Conservation (phyloP, 805 yeast species). For the Yarrowia hollandica region DNA sequence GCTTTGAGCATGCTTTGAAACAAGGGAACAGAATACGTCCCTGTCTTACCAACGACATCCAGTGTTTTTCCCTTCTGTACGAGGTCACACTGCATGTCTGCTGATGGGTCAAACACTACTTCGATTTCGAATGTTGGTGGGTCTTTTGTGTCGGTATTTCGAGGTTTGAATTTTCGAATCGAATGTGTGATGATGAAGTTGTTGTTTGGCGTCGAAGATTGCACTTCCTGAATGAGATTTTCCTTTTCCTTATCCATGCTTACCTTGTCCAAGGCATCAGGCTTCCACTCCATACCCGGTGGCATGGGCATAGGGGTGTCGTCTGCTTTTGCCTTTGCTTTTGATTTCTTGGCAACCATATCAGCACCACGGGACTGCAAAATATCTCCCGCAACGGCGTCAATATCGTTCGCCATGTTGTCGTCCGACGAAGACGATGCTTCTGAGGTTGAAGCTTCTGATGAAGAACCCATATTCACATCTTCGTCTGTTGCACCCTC, state of each 20-base stretch:
- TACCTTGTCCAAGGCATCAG: constrained; percentile 20
- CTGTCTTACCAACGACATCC: neutral
- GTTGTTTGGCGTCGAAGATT: constrained; percentile 15
- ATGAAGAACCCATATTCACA: constrained; percentile 6
- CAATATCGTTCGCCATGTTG: constrained; percentile 20
- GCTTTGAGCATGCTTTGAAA: constrained; percentile 19
- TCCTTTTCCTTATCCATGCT: constrained; percentile 1
- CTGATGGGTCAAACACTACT: constrained; percentile 2
- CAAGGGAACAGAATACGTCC: neutral
- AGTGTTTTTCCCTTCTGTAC: constrained; percentile 1
- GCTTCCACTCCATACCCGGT: constrained; percentile 27
- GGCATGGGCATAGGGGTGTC: constrained; percentile 21
- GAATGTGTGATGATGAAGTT: constrained; percentile 18
- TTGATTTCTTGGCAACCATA: neutral
- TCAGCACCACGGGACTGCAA: constrained; percentile 13
- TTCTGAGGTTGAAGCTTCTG: neutral
- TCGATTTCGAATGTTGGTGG: constrained; percentile 10
- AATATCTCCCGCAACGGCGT: constrained; percentile 3
- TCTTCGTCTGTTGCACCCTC: constrained; percentile 1
- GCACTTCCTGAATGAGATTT: constrained; percentile 38
- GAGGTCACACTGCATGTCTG: constrained; percentile 12
- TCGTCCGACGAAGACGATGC: neutral
- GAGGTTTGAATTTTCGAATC: constrained; percentile 15
- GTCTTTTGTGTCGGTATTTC: neutral
- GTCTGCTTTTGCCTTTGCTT: neutral